phyloP scores from a whole-genome alignment of 1,284 basidiomycete genomes.

The Cryptococcus sp. region DNA sequence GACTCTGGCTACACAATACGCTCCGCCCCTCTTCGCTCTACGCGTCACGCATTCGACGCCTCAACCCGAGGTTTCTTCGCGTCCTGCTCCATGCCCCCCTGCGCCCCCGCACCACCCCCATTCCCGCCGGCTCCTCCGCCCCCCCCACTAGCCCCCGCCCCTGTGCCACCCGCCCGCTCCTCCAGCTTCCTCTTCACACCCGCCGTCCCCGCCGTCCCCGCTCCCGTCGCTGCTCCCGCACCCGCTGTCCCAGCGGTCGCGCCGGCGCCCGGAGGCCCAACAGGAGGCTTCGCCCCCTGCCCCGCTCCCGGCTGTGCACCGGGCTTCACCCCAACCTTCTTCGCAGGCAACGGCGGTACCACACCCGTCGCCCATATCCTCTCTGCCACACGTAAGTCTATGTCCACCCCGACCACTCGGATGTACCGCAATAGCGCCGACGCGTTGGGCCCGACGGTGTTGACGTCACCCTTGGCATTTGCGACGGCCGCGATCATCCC shows the following conservation, averaged over 20 bases:
- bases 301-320: background rate
- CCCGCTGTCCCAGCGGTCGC: background rate
- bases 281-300: background rate
- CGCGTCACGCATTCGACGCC: constrained; percentile 10
- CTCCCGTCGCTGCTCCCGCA: background rate
- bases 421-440: constrained; percentile 43
- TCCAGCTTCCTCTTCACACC: constrained; percentile 29
- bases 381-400: constrained; percentile 42
- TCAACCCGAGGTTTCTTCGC: constrained; percentile 32
- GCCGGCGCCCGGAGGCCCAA: background rate
- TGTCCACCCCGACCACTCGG: constrained; percentile 42
- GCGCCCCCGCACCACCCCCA: background rate
- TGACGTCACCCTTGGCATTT: constrained; percentile 44
- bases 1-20: no score
- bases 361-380: constrained; percentile 45
- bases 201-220: background rate
- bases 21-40: no score
- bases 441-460: constrained; percentile 44
- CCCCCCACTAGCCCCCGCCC: background rate
- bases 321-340: constrained; percentile 9
- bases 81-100: constrained; percentile 12
- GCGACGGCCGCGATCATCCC: constrained; percentile 46
- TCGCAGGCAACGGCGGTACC: constrained; percentile 31
- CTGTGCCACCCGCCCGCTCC: constrained; percentile 4
- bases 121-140: background rate